phyloP scores from a whole-genome alignment of 208 protist species.

The Leishmania tarentolae region DNA sequence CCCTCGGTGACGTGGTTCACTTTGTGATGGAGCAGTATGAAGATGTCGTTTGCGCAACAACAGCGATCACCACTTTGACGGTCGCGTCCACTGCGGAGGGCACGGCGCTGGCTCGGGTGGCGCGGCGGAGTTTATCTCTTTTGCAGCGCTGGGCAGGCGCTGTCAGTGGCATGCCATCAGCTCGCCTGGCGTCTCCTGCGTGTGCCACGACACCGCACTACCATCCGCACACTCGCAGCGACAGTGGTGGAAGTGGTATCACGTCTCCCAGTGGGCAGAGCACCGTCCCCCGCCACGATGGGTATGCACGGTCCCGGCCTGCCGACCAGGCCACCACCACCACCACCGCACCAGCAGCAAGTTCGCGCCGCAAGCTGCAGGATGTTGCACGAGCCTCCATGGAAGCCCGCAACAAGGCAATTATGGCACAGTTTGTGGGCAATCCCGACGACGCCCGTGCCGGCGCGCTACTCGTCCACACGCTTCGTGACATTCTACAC shows the following conservation, averaged over 20 bases:
- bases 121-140: constrained; percentile 46
- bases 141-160: constrained; percentile 47
- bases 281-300: background rate
- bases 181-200: background rate
- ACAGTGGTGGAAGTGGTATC: background rate
- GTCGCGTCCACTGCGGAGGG: constrained; percentile 42
- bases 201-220: background rate
- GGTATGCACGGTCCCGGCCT: background rate
- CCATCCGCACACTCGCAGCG: background rate
- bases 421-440: constrained; percentile 45
- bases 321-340: background rate
- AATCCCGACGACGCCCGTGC: constrained; percentile 44
- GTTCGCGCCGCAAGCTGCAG: constrained; percentile 43
- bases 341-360: background rate
- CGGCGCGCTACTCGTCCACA: constrained; percentile 34
- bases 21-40: constrained; percentile 36
- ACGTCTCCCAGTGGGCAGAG: background rate
- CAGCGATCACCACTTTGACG: constrained; percentile 46
- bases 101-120: constrained; percentile 38
- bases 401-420: constrained; percentile 40
- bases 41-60: constrained; percentile 41
- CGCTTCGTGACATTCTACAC: constrained; percentile 27
- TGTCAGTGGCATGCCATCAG: background rate
- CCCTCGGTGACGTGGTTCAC: constrained; percentile 45
- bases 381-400: constrained; percentile 54